Evolutionary conservation across 2,329 filamentous ascomycete species (phyloP), one percentile per base, ranked within the genome.

Genomic region (Trichoderma gracile): DNA sequence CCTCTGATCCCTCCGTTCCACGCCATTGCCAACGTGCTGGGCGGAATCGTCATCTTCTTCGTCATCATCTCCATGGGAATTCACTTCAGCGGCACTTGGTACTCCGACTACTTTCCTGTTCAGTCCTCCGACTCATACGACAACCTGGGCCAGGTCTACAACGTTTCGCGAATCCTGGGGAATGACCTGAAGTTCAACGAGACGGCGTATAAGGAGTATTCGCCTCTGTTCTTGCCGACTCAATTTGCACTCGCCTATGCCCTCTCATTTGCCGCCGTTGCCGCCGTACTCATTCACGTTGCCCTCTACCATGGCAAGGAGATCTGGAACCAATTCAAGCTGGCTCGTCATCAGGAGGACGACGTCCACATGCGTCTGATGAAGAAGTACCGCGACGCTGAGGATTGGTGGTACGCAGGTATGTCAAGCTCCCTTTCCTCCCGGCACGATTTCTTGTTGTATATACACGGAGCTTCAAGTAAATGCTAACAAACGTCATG

Each of bases 261-360:
- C 1, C 77, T 90, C 12, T 86, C 85, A 0, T 90, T 90, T 71
- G 88, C 88, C n/a, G 85, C 87, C 23, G 82, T 90, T 30, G 81
- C 85, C 0, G 84, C 86, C 10, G 85, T 86, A 64, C 74, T 87
- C 47, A 79, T 86, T 8, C 84, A 87, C 64, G 83, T 85, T 49
- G 73, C 70, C 2, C 73, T 86, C 15, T 87, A 86, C 71, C 81
- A 86, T 68, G 84, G 84, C 38, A 77, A 76, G 59, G 81, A 84
- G 63, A 83, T 86, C 52, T 83, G 80, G 78, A 78, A 76, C 43
- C 84, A 85, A 70, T 84, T 83, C 72, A 82, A 78, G 71, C 75
- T 83, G 65, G 83, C 82, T 3, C 82, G 84, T 50, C 78, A 80
- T 53, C 83, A 86, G 73, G 83, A 86, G 70, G 83, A 84, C 63